Evolutionary conservation across 2,329 filamentous ascomycete species (phyloP).

Genomic region (Aspergillus fumigatus): DNA sequence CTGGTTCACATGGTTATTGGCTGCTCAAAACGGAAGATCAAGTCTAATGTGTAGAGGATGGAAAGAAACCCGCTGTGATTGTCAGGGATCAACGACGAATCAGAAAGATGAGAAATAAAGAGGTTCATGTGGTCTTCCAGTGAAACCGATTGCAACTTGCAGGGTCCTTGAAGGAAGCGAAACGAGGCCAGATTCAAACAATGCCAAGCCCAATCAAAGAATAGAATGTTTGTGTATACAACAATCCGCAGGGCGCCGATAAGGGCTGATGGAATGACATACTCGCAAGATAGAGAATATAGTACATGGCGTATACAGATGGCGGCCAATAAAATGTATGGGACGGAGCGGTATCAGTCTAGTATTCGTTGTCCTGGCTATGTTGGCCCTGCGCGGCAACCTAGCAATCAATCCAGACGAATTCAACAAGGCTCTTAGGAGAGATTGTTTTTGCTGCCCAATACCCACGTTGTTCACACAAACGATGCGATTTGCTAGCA

Average conservation of each 20-base stretch:
- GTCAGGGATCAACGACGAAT: neutral
- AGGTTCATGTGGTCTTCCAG: neutral
- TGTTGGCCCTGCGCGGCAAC: constrained; percentile 17
- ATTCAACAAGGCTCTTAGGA: constrained; percentile 14
- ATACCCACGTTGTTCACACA: constrained; percentile 17
- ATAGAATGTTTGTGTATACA: constrained; percentile 1
- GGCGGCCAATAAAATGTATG: constrained; percentile 17
- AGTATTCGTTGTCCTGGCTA: constrained; percentile 21
- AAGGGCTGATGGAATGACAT: constrained; percentile 45
- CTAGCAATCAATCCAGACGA: constrained; percentile 13
- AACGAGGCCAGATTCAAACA: neutral
- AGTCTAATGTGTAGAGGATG: neutral
- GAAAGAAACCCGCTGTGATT: neutral
- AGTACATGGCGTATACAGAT: constrained; percentile 37
- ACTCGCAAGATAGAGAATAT: constrained; percentile 67
- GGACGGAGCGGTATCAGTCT: constrained; percentile 16
- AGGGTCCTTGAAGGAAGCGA: neutral
- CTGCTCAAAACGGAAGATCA: neutral
- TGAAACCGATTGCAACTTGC: neutral
- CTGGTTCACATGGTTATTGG: constrained; percentile 51
- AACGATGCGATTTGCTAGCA: constrained; percentile 8
- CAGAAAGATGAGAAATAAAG: neutral
- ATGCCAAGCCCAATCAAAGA: neutral
- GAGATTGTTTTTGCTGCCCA: constrained; percentile 21
- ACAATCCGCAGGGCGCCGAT: constrained; percentile 2